A percentile compares a stretch with the other conserved stretches of the same genome.
Evolutionary conservation across 306 rosid genomes (phyloP).

Genomic region (Inga oerstediana): DNA sequence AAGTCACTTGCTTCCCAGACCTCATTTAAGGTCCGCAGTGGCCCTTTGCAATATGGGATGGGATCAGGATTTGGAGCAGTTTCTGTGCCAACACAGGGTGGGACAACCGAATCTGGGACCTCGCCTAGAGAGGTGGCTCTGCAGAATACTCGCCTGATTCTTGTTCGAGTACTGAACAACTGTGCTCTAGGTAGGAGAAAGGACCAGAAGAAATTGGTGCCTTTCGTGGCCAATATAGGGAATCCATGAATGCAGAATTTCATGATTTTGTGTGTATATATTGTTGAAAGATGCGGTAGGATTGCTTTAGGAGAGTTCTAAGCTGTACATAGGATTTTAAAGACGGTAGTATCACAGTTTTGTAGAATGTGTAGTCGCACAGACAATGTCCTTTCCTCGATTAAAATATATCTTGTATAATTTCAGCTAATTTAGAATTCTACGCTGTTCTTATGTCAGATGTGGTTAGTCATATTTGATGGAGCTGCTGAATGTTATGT

Average conservation of each 20-base stretch:
- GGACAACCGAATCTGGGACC: constrained; percentile 57
- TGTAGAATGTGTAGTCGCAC: constrained; percentile 45
- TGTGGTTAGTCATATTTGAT: background rate
- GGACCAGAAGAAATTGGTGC: constrained; percentile 87
- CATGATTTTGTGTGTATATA: constrained; percentile 44
- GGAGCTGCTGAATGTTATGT: background rate
- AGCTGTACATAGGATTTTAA: constrained; percentile 48
- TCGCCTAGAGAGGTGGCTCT: constrained; percentile 77
- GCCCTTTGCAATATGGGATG: constrained; percentile 77
- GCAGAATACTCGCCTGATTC: constrained; percentile 90
- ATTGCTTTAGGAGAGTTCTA: constrained; percentile 42
- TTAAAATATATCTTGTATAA: constrained; percentile 38
- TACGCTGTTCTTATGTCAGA: background rate
- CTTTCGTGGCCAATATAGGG: constrained; percentile 80
- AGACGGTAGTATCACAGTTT: constrained; percentile 32
- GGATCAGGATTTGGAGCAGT: constrained; percentile 51
- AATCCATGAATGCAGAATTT: constrained; percentile 53
- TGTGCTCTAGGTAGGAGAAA: constrained; percentile 86
- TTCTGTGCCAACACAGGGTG: constrained; percentile 46
- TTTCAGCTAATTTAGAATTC: constrained; percentile 2
- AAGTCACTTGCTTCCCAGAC: constrained; percentile 82
- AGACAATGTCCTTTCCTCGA: constrained; percentile 29
- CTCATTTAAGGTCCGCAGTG: constrained; percentile 96
- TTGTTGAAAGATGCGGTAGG: constrained; percentile 33
- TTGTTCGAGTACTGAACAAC: constrained; percentile 84